Evolutionary conservation across 2,329 filamentous ascomycete genomes (phyloP).

Genomic region (Colletotrichum siamense): DNA sequence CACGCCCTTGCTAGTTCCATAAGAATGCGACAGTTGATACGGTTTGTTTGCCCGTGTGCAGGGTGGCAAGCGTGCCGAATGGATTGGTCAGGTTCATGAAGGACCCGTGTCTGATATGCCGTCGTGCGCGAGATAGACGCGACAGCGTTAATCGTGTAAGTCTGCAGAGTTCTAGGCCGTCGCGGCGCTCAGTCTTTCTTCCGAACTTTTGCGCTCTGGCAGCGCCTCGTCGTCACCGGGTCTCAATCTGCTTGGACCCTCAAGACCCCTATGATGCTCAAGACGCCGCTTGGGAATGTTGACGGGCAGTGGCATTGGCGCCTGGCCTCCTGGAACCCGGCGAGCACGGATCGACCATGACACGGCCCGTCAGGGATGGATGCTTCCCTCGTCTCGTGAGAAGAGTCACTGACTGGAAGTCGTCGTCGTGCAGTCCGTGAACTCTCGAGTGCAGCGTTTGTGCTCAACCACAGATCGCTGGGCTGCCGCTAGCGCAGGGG

Average conservation of each 20-base stretch:
- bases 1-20: not conserved
- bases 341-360: conserved; percentile 11
- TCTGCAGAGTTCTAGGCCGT: conserved; percentile 1
- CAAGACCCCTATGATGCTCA: not conserved
- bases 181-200: not conserved
- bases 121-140: not conserved
- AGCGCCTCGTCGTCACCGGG: conserved; percentile 15
- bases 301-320: not conserved
- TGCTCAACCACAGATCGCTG: not conserved
- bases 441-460: not conserved
- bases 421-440: not conserved
- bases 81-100: not conserved
- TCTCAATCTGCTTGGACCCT: conserved; percentile 4
- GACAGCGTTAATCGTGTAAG: not conserved
- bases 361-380: conserved; percentile 1
- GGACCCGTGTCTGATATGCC: not conserved
- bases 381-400: not conserved
- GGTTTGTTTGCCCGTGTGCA: conserved; percentile 1
- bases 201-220: not conserved
- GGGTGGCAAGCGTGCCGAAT: not conserved
- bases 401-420: not conserved
- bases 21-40: not conserved
- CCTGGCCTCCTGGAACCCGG: not conserved
- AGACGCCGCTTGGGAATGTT: not conserved
- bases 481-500: not conserved